Conservation (phyloP, 306 rosid species). For the Vigna radiata region DNA sequence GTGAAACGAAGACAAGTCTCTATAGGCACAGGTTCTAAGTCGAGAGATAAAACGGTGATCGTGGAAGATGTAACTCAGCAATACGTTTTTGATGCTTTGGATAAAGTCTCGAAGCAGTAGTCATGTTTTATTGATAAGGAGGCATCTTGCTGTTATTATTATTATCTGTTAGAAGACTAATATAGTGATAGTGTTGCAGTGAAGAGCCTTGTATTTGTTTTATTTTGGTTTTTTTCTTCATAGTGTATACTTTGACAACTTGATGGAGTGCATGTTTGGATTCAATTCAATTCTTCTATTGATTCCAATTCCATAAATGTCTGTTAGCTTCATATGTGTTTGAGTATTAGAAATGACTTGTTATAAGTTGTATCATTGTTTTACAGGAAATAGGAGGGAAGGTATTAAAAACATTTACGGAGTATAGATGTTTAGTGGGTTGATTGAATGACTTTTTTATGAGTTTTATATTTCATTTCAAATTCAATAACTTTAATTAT, state of each 20-base stretch:
- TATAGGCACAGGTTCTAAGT: constrained; percentile 84
- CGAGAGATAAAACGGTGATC: constrained; percentile 82
- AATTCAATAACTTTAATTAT: too few relatives aligned
- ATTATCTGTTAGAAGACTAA: background rate
- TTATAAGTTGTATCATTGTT: too few relatives aligned
- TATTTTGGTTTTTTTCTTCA: background rate
- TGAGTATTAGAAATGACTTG: background rate
- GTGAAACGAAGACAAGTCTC: constrained; percentile 83
- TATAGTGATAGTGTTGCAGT: constrained; percentile 1
- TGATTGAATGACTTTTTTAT: too few relatives aligned
- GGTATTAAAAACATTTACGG: too few relatives aligned
- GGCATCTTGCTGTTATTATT: constrained; percentile 35
- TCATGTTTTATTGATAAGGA: constrained; percentile 26
- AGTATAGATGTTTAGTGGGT: too few relatives aligned
- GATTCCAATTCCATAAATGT: background rate
- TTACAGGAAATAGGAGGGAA: too few relatives aligned
- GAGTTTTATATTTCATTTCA: too few relatives aligned
- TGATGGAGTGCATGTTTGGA: background rate
- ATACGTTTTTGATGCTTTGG: constrained; percentile 71
- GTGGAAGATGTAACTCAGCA: constrained; percentile 81
- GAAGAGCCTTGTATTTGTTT: background rate
- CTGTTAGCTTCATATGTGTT: background rate
- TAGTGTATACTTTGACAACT: constrained; percentile 3
- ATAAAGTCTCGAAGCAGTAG: constrained; percentile 66
- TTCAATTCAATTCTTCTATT: too few relatives aligned